Evolutionary conservation across 176 grass and related monocot species (phyloP), one percentile per base, ranked within the genome.

Genomic region (Musa itinerans): DNA sequence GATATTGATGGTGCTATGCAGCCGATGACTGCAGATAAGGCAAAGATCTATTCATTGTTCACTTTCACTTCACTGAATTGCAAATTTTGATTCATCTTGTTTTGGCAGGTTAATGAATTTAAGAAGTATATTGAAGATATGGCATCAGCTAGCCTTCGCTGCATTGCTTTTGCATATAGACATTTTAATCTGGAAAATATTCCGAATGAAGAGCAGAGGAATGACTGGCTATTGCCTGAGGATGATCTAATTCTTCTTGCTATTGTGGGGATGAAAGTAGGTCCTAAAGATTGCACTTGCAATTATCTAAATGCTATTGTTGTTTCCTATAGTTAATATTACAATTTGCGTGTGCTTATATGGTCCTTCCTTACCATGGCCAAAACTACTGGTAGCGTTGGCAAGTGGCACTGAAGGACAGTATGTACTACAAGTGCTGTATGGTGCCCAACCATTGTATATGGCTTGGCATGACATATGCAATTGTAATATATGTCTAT

Each of bases 191-290:
- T 91, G 71, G 81, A 75, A 63, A 81, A 91, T 52, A 86, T 94
- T 74, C 95, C 90, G 68, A 82, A 82, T 9, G 95, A 89, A 66
- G 95, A 98, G 65, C 72, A 86, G 75, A 99, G 86, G 66, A 43
- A 25, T 67, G 82, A 86, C 53, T 99, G 90, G 95, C 22, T 79
- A 66, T 83, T 99, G 49, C 90, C 90, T 72, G 95, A 99, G 74
- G 88, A 91, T 65, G 76, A 89, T 27, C 49, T 99, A 16, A 85
- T 91, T 69, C 70, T 99, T 68, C 86, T 99, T 72, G 90, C 85
- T 50, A 91, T 99, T 50, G 84, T 93, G 1, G 90, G 95, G 22
- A 94, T 99, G 78, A 99, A 99, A 91, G 95, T 99, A 63, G 27
- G 72, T 26, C 65, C 25, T 67, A 11, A 43, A 67, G 0, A 67